Conservation (phyloP, 805 yeast genomes). For the Kluyveromyces lactis region DNA sequence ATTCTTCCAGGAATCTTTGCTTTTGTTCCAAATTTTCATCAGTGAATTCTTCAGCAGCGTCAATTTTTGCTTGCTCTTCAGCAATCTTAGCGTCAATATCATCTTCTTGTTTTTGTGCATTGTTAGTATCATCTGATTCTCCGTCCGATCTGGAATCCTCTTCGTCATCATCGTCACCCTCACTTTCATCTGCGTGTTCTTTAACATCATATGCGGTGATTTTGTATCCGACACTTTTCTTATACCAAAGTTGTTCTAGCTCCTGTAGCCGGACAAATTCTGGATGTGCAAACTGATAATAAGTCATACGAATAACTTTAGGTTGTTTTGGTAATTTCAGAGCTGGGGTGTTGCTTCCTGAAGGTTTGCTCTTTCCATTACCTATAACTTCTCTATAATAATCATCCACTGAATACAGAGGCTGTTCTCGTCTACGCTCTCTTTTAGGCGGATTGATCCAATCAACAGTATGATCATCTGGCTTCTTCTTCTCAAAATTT, state of each 20-base stretch:
- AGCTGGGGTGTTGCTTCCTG: constrained; percentile 31
- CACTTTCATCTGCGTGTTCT: constrained; percentile 39
- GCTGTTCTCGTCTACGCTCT: constrained; percentile 65
- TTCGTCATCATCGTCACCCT: constrained; percentile 4
- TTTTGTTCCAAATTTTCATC: constrained; percentile 53
- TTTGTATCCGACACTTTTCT: constrained; percentile 49
- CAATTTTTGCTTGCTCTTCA: constrained; percentile 46
- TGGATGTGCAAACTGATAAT: constrained; percentile 64
- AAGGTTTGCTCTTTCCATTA: constrained; percentile 14
- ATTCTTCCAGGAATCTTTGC: constrained; percentile 42
- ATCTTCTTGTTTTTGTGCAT: constrained; percentile 7
- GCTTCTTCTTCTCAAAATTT: constrained; percentile 34
- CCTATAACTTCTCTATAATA: constrained; percentile 62
- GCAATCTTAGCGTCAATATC: constrained; percentile 13
- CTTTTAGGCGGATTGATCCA: constrained; percentile 64
- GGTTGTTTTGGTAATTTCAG: constrained; percentile 50
- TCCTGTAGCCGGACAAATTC: constrained; percentile 45
- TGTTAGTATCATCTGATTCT: constrained; percentile 3
- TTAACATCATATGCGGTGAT: constrained; percentile 55
- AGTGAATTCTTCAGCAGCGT: constrained; percentile 49
- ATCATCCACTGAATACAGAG: constrained; percentile 67
- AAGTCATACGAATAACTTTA: constrained; percentile 53
- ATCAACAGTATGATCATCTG: constrained; percentile 32
- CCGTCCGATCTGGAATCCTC: constrained; percentile 11
- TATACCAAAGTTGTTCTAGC: constrained; percentile 57